Evolutionary conservation across 225 moss, liverwort and hornwort genomes (phyloP).

Genomic region (Pseudoscleropodium purum): DNA sequence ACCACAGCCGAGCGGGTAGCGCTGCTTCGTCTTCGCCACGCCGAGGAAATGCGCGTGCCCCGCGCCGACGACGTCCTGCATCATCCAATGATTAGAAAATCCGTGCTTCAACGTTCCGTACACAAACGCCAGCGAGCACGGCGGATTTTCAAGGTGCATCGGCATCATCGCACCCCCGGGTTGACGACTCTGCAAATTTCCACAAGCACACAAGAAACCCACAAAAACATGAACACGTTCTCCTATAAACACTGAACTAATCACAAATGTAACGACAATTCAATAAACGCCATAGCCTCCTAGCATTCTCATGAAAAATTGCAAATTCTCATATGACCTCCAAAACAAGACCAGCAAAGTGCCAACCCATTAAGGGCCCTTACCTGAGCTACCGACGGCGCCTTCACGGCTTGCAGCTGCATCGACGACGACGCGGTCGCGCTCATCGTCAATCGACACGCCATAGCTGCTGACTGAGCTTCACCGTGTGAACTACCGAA

Average conservation of each 20-base stretch:
- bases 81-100: slow-evolving; percentile 79
- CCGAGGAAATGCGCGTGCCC: slow-evolving; percentile 76
- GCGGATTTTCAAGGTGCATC: slow-evolving; percentile 6
- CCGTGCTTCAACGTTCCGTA: slow-evolving; percentile 84
- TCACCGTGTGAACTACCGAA: neutral
- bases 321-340: neutral
- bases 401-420: neutral
- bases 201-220: neutral
- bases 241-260: no score
- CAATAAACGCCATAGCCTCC: neutral
- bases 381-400: neutral
- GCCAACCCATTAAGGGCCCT: neutral
- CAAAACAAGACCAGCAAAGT: neutral
- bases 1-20: slow-evolving; percentile 74
- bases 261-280: no score
- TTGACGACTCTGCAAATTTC: neutral
- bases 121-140: slow-evolving; percentile 58
- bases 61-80: slow-evolving; percentile 49
- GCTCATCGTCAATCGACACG: slow-evolving; percentile 6
- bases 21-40: slow-evolving; percentile 43
- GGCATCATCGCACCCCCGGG: neutral
- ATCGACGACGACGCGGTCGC: neutral
- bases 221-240: neutral
- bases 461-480: neutral
- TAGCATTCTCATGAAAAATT: neutral